Evolutionary conservation across 164 flowering plant genomes (phyloP).

Genomic region (Protea cynaroides): DNA sequence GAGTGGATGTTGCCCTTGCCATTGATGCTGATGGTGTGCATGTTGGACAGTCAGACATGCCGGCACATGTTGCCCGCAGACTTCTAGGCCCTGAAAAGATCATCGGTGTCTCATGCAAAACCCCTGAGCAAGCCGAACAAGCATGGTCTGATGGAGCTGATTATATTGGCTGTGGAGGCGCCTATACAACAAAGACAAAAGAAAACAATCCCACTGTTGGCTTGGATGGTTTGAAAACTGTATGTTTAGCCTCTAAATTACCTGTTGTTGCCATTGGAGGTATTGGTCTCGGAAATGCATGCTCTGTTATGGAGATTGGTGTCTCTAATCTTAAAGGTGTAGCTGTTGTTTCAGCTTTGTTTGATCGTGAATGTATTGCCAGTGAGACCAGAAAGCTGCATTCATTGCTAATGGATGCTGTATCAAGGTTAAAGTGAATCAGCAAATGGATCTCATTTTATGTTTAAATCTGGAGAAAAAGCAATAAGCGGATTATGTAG

Average conservation of each 20-base stretch:
- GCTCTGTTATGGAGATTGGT: conserved; percentile 52
- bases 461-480: too few relatives aligned
- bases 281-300: conserved; percentile 58
- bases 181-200: conserved; percentile 78
- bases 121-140: conserved; percentile 71
- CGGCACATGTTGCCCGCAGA: conserved; percentile 45
- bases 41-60: conserved; percentile 96
- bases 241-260: conserved; percentile 65
- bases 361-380: conserved; percentile 60
- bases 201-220: conserved; percentile 73
- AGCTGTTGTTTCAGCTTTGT: conserved; percentile 87
- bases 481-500: too few relatives aligned
- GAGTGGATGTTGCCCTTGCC: conserved; percentile 86
- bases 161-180: conserved; percentile 93
- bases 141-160: conserved; percentile 91
- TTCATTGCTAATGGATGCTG: conserved; percentile 25
- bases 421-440: background rate
- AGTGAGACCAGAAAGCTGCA: conserved; percentile 50
- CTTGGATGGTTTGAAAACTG: conserved; percentile 59
- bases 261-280: conserved; percentile 99
- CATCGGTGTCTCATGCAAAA: conserved; percentile 91
- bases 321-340: conserved; percentile 66
- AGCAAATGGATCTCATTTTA: too few relatives aligned
- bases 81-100: conserved; percentile 90
- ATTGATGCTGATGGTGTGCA: conserved; percentile 95